These are phyloP conservation scores for Triticum timopheevii DNA, from an alignment of 176 grass and related monocot genomes.

Conservation along the genomic window DNA sequence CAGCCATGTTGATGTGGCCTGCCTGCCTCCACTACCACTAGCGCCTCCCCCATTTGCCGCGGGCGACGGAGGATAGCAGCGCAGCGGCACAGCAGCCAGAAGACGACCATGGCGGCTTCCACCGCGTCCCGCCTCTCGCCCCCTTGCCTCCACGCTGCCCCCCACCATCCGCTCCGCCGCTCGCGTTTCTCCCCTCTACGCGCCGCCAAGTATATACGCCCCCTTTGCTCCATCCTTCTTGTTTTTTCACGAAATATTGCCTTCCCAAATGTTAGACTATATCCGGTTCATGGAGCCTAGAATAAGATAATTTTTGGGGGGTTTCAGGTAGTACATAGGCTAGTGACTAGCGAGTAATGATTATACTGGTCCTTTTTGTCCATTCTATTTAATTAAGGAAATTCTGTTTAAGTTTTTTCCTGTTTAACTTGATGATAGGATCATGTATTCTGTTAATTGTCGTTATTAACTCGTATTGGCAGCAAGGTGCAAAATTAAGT, in stretches of 20 bases:
- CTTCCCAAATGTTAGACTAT: not conserved
- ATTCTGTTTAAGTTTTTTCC: not conserved
- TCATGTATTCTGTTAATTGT: not conserved
- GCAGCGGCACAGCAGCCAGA: not conserved
- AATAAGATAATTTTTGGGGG: no score
- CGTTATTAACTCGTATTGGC: not conserved
- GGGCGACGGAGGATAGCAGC: constrained; percentile 30
- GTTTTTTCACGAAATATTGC: not conserved
- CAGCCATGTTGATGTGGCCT: constrained; percentile 26
- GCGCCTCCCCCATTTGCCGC: constrained; percentile 17
- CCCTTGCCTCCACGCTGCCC: not conserved
- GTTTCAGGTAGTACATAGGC: no score
- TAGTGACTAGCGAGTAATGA: not conserved
- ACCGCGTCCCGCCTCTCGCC: constrained; percentile 34
- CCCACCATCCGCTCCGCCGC: not conserved
- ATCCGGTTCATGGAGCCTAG: no score
- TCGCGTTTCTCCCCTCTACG: constrained; percentile 35
- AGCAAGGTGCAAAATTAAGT: constrained; percentile 15
- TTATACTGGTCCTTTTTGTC: not conserved
- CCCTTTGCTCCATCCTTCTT: not conserved
- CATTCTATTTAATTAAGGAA: not conserved
- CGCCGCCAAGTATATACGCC: constrained; percentile 38
- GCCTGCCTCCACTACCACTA: constrained; percentile 29
- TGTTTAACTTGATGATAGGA: not conserved
- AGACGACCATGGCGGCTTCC: constrained; percentile 35